phyloP scores from a whole-genome alignment of 2,329 filamentous ascomycete genomes.

The Colletotrichum sp. region DNA sequence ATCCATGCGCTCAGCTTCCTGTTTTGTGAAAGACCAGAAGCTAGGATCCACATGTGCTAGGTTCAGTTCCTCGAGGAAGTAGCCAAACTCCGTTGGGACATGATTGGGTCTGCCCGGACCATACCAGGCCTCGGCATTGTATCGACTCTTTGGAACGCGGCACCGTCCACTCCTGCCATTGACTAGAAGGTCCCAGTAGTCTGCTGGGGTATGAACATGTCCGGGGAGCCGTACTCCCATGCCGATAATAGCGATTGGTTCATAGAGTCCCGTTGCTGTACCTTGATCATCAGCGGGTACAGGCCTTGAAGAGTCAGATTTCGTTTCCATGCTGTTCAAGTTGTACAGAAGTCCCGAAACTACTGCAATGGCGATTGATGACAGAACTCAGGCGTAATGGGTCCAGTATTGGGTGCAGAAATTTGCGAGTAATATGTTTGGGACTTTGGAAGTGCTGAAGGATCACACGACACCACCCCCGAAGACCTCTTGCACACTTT shows the following conservation, averaged over 20 bases:
- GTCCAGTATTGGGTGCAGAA: background rate
- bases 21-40: constrained; percentile 34
- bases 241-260: constrained; percentile 36
- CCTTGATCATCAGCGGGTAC: background rate
- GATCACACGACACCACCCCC: background rate
- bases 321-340: background rate
- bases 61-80: constrained; percentile 31
- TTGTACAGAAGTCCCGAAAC: background rate
- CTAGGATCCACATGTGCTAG: constrained; percentile 31
- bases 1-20: constrained; percentile 27
- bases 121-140: constrained; percentile 28
- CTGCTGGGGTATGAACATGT: constrained; percentile 25
- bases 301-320: background rate
- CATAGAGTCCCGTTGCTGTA: background rate
- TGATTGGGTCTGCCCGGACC: constrained; percentile 9
- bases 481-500: background rate
- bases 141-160: constrained; percentile 30
- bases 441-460: background rate
- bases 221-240: constrained; percentile 37
- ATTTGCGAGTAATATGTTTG: background rate
- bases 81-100: constrained; percentile 26
- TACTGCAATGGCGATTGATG: background rate
- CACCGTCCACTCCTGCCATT: constrained; percentile 28
- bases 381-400: background rate
- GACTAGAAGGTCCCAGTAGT: constrained; percentile 35